These are phyloP conservation scores for Trichoderma koningii DNA, from an alignment of 2,329 filamentous ascomycete species.

Conservation along the genomic window DNA sequence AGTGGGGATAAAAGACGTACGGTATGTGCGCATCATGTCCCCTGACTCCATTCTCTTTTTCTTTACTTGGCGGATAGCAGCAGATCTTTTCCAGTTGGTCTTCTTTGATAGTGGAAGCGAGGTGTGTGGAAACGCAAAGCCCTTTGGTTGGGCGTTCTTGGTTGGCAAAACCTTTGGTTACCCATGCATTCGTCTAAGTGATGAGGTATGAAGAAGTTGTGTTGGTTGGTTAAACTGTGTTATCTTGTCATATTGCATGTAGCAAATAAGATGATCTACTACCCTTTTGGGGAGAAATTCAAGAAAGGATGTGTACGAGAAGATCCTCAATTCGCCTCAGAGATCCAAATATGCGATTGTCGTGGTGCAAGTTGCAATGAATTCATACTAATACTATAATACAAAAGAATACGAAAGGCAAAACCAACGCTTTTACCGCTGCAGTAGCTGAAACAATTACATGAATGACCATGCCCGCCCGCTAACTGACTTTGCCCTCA, in stretches of 20 bases:
- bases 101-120: not conserved
- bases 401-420: not conserved
- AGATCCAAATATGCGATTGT: too few species aligned
- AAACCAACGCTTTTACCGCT: constrained; percentile 2
- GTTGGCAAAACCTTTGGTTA: not conserved
- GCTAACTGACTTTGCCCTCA: too few species aligned
- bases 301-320: too few species aligned
- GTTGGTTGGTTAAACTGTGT: too few species aligned
- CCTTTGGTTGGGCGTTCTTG: constrained; percentile 2
- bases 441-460: too few species aligned
- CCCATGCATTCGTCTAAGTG: not conserved
- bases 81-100: not conserved
- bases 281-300: too few species aligned
- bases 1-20: constrained; percentile 53
- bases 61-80: not conserved
- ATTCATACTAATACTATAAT: not conserved
- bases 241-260: too few species aligned
- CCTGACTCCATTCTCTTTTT: not conserved
- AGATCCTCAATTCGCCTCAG: too few species aligned
- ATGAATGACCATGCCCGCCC: too few species aligned
- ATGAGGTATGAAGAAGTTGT: not conserved
- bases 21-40: not conserved
- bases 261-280: not conserved
- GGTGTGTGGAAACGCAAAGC: not conserved
- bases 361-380: not conserved